phyloP scores from a whole-genome alignment of 2,329 filamentous ascomycete species.

The Aspergillus quadrilineatus region DNA sequence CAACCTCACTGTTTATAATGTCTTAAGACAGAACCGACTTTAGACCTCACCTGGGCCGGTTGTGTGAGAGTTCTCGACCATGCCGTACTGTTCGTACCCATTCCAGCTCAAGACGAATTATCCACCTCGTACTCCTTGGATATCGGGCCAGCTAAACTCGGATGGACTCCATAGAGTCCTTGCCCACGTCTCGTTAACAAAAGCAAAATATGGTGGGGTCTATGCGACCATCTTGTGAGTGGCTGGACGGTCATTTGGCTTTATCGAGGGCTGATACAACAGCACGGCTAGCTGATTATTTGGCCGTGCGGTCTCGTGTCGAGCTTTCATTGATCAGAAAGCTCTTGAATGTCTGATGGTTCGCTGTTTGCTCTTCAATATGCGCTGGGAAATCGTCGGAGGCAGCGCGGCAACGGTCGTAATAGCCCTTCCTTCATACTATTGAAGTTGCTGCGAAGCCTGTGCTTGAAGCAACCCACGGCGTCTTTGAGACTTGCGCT shows the following conservation, averaged over 20 bases:
- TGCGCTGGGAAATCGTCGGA: too few species aligned
- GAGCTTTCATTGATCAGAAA: neutral
- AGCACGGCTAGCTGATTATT: slow-evolving; percentile 1
- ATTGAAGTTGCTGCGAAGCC: too few species aligned
- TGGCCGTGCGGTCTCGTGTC: slow-evolving; percentile 1
- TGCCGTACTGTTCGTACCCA: neutral
- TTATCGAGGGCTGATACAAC: neutral
- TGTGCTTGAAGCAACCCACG: too few species aligned
- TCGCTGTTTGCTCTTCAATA: too few species aligned
- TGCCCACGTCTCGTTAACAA: neutral
- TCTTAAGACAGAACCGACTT: too few species aligned
- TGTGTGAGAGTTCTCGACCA: too few species aligned
- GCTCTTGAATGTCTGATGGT: neutral
- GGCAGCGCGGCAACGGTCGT: too few species aligned
- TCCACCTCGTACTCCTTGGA: neutral
- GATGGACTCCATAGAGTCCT: neutral
- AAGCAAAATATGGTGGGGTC: slow-evolving; percentile 8
- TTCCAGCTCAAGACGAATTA: neutral
- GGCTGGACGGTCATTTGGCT: neutral
- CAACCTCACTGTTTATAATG: too few species aligned
- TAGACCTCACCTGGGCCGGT: neutral
- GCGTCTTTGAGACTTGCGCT: neutral
- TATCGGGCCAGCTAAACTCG: neutral
- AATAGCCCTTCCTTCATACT: too few species aligned
- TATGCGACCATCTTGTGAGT: slow-evolving; percentile 1